Evolutionary conservation across 2,329 filamentous ascomycete genomes (phyloP), one percentile per base, ranked within the genome.

Genomic region (Aureobasidium sp.): DNA sequence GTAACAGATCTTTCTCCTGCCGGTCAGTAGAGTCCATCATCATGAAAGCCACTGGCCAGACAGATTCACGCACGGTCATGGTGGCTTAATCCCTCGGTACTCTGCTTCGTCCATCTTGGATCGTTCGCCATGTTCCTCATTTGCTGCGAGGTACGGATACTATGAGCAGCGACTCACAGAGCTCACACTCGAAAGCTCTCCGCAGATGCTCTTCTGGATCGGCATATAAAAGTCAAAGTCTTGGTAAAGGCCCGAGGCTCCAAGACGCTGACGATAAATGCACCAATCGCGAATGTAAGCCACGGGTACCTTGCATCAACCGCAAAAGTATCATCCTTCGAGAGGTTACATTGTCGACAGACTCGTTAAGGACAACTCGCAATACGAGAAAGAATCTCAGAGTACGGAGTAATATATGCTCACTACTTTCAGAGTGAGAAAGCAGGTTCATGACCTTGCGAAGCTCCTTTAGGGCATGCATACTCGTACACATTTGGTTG

Each of bases 261-360:
- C 3, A 34, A 15, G 14, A n/a, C 2, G 6, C 17, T n/a, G 17
- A 25, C 12, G 29, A 27, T 34, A 45, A 48, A 57, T 25, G 53
- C 53, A 57, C 53, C 53, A 57, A 45, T 57, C 53, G 39, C 39
- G n/a, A 44, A 45, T 39, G 42, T 29, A 57, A 31, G 29, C 27
- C 39, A 14, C 36, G 25, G 39, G 53, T 57, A 45, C 53, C 53
- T 57, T 57, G 53, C 53, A 57, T 57, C 17, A 12, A 57, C 20
- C 14, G 27, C 12, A 44, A 34, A 44, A 56, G 52, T 44, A 44
- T 17, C 39, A 36, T 45, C 41, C n/a, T 36, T 45, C n/a, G 27
- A 31, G 34, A 17, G 27, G 11, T 45, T 39, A 34, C 39, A 44
- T 15, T n/a, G 25, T 12, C 36, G 49, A 20, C 2, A 41, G 22